phyloP scores from a whole-genome alignment of 306 rosid species.

The Urtica urens region DNA sequence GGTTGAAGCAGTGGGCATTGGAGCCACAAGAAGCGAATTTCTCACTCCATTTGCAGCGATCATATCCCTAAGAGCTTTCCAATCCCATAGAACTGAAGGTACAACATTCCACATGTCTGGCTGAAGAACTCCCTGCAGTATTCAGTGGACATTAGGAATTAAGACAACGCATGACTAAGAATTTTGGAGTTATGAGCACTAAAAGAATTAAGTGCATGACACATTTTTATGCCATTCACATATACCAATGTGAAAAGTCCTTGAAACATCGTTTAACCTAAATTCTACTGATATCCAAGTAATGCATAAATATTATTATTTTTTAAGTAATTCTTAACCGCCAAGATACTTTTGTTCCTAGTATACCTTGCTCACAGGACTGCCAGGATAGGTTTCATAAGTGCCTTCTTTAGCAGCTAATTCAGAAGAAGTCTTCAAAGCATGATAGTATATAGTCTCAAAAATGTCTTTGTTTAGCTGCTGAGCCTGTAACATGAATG shows the following conservation, averaged over 20 bases:
- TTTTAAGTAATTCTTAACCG: too few species aligned
- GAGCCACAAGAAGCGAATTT: conserved; percentile 83
- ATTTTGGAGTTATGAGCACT: too few species aligned
- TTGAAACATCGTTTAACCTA: too few species aligned
- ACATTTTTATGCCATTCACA: too few species aligned
- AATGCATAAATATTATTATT: too few species aligned
- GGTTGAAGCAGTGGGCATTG: conserved; percentile 89
- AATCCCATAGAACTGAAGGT: conserved; percentile 68
- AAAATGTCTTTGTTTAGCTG: conserved; percentile 87
- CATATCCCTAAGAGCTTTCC: conserved; percentile 47
- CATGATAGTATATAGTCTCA: conserved; percentile 82
- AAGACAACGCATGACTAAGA: background rate
- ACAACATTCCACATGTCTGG: conserved; percentile 81
- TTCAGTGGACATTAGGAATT: conserved; percentile 9
- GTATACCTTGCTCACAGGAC: conserved; percentile 78
- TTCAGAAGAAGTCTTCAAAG: conserved; percentile 61
- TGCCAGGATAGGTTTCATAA: conserved; percentile 64
- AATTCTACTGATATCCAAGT: too few species aligned
- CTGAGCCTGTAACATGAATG: conserved; percentile 50
- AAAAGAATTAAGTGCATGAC: too few species aligned
- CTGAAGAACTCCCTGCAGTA: conserved; percentile 66
- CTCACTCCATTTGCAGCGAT: conserved; percentile 50
- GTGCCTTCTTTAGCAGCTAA: conserved; percentile 71
- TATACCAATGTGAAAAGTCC: too few species aligned
- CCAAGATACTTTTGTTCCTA: background rate